Evolutionary conservation across 148 eudicot genomes (phyloP).

Genomic region (Fagopyrum homotropicum): DNA sequence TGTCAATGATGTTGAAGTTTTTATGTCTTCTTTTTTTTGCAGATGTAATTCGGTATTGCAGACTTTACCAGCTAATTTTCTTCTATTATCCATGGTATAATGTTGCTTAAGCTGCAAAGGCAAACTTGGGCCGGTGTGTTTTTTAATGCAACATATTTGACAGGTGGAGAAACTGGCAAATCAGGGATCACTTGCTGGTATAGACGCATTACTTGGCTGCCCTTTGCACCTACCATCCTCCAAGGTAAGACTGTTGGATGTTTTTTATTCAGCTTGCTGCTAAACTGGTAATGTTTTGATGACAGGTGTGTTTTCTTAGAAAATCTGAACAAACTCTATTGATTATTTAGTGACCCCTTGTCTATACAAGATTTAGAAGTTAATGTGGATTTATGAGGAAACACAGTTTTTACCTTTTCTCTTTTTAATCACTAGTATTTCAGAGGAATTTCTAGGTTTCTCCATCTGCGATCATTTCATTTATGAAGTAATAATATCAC

Average conservation of each 20-base stretch:
- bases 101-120: slow-evolving; percentile 1
- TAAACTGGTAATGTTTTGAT: background rate
- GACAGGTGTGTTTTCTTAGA: background rate
- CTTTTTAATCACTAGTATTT: background rate
- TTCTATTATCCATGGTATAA: slow-evolving; percentile 42
- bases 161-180: slow-evolving; percentile 50
- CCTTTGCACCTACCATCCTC: slow-evolving; percentile 54
- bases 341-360: background rate
- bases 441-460: background rate
- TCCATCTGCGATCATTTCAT: background rate
- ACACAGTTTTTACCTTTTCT: background rate
- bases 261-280: background rate
- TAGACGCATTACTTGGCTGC: slow-evolving; percentile 67
- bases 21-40: slow-evolving; percentile 18
- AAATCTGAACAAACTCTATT: background rate
- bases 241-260: slow-evolving; percentile 26
- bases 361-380: background rate
- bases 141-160: slow-evolving; percentile 1
- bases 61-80: slow-evolving; percentile 48
- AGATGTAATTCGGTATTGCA: slow-evolving; percentile 43
- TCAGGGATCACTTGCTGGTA: slow-evolving; percentile 58
- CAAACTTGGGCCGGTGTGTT: background rate
- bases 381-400: background rate
- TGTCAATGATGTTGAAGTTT: slow-evolving; percentile 13
- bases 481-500: no score